Percentiles rank a stretch among this genome's conserved stretches.
Evolutionary conservation across 257 asterid species (phyloP).

Genomic region (Solanum lignicaule): DNA sequence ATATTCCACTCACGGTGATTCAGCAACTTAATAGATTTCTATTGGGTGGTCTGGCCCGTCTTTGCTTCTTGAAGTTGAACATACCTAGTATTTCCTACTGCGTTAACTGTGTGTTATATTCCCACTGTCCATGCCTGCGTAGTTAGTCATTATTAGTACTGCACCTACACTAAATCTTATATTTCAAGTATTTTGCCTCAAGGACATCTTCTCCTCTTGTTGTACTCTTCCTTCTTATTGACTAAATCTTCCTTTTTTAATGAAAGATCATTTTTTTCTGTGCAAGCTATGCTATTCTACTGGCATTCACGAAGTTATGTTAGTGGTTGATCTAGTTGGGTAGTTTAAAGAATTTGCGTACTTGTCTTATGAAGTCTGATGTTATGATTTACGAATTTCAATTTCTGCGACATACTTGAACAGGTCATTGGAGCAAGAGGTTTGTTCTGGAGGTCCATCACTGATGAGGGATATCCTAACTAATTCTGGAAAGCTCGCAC

Average conservation of each 20-base stretch:
- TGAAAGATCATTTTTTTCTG: not conserved
- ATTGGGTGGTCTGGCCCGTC: not conserved
- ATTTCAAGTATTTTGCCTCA: not conserved
- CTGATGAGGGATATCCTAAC: constrained; percentile 53
- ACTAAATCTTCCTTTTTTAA: not conserved
- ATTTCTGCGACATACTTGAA: not conserved
- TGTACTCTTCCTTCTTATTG: not conserved
- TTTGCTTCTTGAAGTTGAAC: not conserved
- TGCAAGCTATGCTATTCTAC: not conserved
- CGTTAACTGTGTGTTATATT: not conserved
- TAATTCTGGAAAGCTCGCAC: constrained; percentile 79
- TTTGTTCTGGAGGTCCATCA: constrained; percentile 54
- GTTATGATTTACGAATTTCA: not conserved
- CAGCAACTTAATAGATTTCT: not conserved
- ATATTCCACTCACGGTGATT: not conserved
- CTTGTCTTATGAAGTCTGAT: not conserved
- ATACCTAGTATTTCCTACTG: not conserved
- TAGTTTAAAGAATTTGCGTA: not conserved
- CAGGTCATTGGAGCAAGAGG: constrained; percentile 78
- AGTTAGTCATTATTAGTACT: not conserved
- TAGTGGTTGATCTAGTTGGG: not conserved
- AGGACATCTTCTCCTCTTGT: not conserved
- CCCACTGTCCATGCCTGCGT: not conserved
- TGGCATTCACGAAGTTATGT: not conserved
- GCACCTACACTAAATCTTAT: not conserved